Conservation (phyloP, 352 stramenopile genomes). For the Hyphochytrium catenoides region DNA sequence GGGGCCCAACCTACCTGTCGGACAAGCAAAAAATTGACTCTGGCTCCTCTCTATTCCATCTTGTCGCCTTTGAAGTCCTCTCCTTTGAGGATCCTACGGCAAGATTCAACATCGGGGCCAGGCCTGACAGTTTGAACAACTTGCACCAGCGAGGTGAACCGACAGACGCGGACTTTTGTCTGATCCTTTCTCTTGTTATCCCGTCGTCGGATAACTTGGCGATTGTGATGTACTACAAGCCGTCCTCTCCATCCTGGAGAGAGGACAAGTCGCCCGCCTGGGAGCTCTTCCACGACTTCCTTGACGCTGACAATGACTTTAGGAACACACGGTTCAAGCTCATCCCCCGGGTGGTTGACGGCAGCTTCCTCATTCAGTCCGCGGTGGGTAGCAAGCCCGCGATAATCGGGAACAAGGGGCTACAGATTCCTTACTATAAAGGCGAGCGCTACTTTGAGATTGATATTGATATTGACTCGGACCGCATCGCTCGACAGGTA, state of each 20-base stretch:
- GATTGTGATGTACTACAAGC: slow-evolving; percentile 73
- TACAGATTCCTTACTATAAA: slow-evolving; percentile 34
- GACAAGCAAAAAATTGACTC: slow-evolving; percentile 1
- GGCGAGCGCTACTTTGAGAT: slow-evolving; percentile 34
- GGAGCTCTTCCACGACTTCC: slow-evolving; percentile 24
- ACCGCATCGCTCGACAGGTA: slow-evolving; percentile 40
- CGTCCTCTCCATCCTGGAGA: slow-evolving; percentile 39
- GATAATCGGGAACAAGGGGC: slow-evolving; percentile 31
- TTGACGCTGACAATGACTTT: slow-evolving; percentile 29
- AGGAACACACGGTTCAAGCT: slow-evolving; percentile 46
- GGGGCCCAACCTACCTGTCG: neutral
- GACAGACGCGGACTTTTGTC: too few relatives aligned
- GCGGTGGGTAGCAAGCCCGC: slow-evolving; percentile 43
- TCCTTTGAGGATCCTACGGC: slow-evolving; percentile 23
- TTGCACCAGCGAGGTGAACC: too few relatives aligned
- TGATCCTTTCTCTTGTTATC: too few relatives aligned
- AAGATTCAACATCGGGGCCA: slow-evolving; percentile 43
- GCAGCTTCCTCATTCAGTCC: slow-evolving; percentile 49
- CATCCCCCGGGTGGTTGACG: slow-evolving; percentile 40
- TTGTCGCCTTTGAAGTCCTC: slow-evolving; percentile 2
- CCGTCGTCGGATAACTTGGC: too few relatives aligned
- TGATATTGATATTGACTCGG: slow-evolving; percentile 41
- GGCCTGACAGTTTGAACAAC: too few relatives aligned
- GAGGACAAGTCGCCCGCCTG: slow-evolving; percentile 15
- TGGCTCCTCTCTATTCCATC: neutral